These are phyloP conservation scores for Colletotrichum tropicicola DNA, from an alignment of 2,329 filamentous ascomycete species.

Conservation along the genomic window DNA sequence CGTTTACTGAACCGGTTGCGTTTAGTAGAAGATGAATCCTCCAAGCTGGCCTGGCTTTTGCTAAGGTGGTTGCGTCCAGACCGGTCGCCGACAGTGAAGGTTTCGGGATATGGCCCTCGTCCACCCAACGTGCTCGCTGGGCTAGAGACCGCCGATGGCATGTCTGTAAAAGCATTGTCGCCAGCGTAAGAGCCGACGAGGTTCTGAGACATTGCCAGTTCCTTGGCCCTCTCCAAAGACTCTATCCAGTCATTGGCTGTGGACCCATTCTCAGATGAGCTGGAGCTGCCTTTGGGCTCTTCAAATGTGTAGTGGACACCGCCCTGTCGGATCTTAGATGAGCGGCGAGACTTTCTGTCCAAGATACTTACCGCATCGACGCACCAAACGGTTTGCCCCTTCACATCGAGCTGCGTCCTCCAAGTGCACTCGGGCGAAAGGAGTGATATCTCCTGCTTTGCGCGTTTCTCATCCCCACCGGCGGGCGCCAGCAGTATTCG, in stretches of 20 bases:
- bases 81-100: conserved; percentile 58
- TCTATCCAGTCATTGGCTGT: conserved; percentile 94
- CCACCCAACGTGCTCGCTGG: conserved; percentile 78
- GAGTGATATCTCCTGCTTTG: conserved; percentile 91
- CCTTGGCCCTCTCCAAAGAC: conserved; percentile 83
- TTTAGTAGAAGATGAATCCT: conserved; percentile 56
- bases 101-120: conserved; percentile 60
- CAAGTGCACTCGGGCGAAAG: conserved; percentile 79
- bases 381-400: conserved; percentile 87
- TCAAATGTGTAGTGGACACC: conserved; percentile 95
- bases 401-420: conserved; percentile 84
- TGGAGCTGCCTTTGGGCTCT: conserved; percentile 78
- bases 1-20: conserved; percentile 85
- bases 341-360: conserved; percentile 22
- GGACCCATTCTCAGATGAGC: conserved; percentile 66
- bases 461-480: conserved; percentile 94
- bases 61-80: conserved; percentile 65
- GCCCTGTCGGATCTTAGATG: conserved; percentile 59
- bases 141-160: conserved; percentile 78
- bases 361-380: conserved; percentile 83
- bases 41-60: conserved; percentile 65
- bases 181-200: conserved; percentile 71
- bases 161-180: conserved; percentile 74
- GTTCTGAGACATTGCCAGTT: conserved; percentile 81
- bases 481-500: conserved; percentile 90